Evolutionary conservation across 2,329 filamentous ascomycete genomes (phyloP).

Genomic region (Aspergillus chevalieri): DNA sequence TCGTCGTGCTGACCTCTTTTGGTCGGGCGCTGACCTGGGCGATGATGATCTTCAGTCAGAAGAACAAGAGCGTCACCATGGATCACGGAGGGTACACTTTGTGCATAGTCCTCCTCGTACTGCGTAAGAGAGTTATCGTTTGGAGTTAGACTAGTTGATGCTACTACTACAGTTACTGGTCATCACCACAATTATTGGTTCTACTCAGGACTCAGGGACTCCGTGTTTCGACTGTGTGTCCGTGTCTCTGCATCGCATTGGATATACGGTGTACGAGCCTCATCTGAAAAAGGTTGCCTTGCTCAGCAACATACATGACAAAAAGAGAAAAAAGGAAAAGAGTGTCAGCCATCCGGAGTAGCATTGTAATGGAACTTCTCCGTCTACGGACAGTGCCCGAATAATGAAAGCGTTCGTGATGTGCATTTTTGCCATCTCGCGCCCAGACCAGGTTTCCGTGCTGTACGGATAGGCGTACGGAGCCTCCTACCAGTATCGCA

Average conservation of each 20-base stretch:
- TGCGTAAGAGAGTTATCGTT: no score
- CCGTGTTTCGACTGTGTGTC: not conserved
- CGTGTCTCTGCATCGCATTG: not conserved
- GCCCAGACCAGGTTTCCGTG: not conserved
- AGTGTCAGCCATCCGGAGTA: no score
- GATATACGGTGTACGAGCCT: not conserved
- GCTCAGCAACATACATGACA: not conserved
- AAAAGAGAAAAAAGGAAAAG: no score
- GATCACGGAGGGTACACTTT: no score
- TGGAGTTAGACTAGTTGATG: no score
- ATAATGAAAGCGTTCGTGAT: not conserved
- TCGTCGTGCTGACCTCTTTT: not conserved
- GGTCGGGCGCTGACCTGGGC: not conserved
- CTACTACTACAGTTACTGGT: not conserved
- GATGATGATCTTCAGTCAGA: not conserved
- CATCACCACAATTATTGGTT: not conserved
- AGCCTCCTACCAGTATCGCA: no score
- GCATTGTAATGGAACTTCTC: no score
- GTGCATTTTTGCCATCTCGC: not conserved
- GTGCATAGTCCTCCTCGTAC: no score
- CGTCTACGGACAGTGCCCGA: not conserved
- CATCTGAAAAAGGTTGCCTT: not conserved
- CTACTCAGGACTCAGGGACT: not conserved
- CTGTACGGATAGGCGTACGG: not conserved
- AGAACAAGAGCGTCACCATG: no score